Percentiles rank a stretch among this genome's conserved stretches.
phyloP scores from a whole-genome alignment of 1,139 yeast species.

The Suhomyces chickasaworum region DNA sequence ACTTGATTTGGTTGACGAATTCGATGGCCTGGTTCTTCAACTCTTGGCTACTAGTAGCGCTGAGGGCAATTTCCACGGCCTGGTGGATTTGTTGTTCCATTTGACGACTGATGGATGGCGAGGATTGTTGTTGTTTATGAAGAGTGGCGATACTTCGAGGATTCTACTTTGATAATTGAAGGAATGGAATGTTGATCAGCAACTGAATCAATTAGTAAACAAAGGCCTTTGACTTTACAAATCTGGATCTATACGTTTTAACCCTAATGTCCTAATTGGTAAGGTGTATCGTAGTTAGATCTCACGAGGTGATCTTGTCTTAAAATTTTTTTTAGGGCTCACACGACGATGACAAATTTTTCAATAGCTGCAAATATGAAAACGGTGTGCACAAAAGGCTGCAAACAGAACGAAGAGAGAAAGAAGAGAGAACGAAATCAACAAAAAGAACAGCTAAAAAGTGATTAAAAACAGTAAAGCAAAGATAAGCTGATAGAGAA shows the following conservation, averaged over 20 bases:
- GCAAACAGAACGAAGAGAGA: background rate
- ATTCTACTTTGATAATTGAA: background rate
- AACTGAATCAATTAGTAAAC: background rate
- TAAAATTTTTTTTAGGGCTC: conserved; percentile 15
- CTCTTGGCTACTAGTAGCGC: conserved; percentile 67
- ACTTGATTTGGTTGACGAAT: conserved; percentile 73
- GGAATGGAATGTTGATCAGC: conserved; percentile 1
- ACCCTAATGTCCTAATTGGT: background rate
- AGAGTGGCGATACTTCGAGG: conserved; percentile 1
- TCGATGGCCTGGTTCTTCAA: conserved; percentile 83
- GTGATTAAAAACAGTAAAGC: no score
- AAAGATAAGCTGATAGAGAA: background rate
- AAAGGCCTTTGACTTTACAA: background rate
- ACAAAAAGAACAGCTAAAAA: no score
- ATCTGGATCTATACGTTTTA: background rate
- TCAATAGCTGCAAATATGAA: conserved; percentile 12
- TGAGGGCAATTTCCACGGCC: conserved; percentile 88
- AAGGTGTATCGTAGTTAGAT: background rate
- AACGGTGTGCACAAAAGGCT: background rate
- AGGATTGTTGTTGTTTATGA: background rate
- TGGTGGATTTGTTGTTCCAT: conserved; percentile 91
- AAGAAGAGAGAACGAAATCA: no score
- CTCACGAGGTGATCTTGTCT: conserved; percentile 7
- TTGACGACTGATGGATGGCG: conserved; percentile 3
- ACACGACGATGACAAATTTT: conserved; percentile 13